Base-by-base conservation (phyloP, 2,329 filamentous ascomycete species). In the Aureobasidium sp. region DNA sequence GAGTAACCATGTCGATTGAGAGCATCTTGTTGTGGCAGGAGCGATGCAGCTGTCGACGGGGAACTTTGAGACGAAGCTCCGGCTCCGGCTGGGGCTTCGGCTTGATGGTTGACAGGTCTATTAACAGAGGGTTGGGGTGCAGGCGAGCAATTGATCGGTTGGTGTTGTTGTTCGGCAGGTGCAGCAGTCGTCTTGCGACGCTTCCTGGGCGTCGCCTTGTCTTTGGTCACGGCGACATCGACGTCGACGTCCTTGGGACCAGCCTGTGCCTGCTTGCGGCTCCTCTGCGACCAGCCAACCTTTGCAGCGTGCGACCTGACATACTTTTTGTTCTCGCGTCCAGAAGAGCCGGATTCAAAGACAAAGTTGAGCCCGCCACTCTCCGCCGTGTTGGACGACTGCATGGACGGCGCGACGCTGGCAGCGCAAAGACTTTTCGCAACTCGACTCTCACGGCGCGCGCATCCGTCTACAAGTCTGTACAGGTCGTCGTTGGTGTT, bases 351-450 rank as follows among this genome's bases (percentile, higher is more conserved):
- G 5, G 60, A 55, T 41, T 62, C 60, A 42, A 62, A 62, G 31
- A 62, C 60, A 48, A 62, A 62, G 20, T 62, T 62, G 41, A 62
- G 49, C 9, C 48, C 60, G 37, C 60, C 58, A 61, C 29, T 22
- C 14, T 61, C 44, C 7, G 52, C 22, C 27, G 51, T 39, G 39
- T 48, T 48, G 44, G 29, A 25, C 14, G 53, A 58, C 42, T 58
- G 55, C 55, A 58, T 58, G 39, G 55, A 20, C 31, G 53, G 31
- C 9, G n/a, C 41, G 29, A 45, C 6, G 15, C 25, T 36, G 39
- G 5, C 52, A 7, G 52, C 15, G 52, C 52, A 55, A 55, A 57
- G 29, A 44, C n/a, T 45, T 57, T 36, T 45, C 39, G 29, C 39
- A 41, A n/a, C 53, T 48, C 25, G 25, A 55, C 27, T 15, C 41